Conservation (phyloP, 192 early-diverging fungal species). For the Coemansia sp. region DNA sequence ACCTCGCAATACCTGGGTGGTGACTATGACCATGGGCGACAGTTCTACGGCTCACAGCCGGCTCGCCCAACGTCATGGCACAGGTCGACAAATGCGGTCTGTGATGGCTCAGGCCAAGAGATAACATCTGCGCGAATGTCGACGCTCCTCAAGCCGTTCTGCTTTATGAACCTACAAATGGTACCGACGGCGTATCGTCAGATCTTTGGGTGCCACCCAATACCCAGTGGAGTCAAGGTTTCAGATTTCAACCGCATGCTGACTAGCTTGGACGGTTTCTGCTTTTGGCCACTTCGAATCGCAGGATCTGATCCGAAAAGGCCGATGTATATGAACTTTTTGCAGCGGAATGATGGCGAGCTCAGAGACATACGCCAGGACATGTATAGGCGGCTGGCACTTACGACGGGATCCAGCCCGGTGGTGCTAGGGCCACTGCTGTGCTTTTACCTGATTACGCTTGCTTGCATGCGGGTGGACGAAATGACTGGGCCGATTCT, state of each 20-base stretch:
- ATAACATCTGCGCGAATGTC: slow-evolving; percentile 22
- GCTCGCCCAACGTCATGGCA: not conserved
- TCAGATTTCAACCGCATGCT: slow-evolving; percentile 3
- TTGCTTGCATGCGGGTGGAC: slow-evolving; percentile 10
- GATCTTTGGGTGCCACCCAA: slow-evolving; percentile 19
- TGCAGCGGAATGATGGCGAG: slow-evolving; percentile 11
- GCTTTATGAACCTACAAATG: slow-evolving; percentile 8
- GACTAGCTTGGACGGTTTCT: slow-evolving; percentile 19
- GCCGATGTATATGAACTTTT: not conserved
- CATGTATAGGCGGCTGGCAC: slow-evolving; percentile 15
- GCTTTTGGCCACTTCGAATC: not conserved
- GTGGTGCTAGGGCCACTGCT: slow-evolving; percentile 34
- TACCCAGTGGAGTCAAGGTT: slow-evolving; percentile 4
- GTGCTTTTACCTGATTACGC: slow-evolving; percentile 18
- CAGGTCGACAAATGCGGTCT: not conserved
- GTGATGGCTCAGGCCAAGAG: slow-evolving; percentile 7
- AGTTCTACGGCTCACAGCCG: not conserved
- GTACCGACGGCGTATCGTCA: slow-evolving; percentile 17
- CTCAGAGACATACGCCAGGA: not conserved
- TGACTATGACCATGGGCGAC: not conserved
- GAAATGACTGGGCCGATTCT: not conserved
- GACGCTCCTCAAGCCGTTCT: slow-evolving; percentile 27
- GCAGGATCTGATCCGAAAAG: not conserved
- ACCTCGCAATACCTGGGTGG: not conserved
- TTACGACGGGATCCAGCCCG: not conserved